Percentiles rank a stretch among this genome's conserved stretches.
Conservation (phyloP, 495 filamentous ascomycete genomes). For the Tetracladium marchalianum region DNA sequence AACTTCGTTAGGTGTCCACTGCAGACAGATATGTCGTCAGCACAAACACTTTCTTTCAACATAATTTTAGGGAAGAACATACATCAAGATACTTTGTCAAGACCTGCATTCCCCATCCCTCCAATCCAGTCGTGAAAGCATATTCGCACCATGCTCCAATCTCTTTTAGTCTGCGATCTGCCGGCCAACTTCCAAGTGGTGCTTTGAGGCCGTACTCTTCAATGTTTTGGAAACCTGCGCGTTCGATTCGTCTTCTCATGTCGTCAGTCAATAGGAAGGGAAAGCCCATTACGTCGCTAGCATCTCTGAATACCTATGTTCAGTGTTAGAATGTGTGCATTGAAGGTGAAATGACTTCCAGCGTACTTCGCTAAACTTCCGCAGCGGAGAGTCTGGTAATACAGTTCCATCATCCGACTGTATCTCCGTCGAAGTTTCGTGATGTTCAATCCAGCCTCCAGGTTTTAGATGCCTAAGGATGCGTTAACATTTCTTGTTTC, state of each 20-base stretch:
- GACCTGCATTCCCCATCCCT: constrained; percentile 18
- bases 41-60: too few relatives aligned
- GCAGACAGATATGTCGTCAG: neutral
- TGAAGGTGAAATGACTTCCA: constrained; percentile 12
- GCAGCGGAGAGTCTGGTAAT: constrained; percentile 1
- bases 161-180: constrained; percentile 32
- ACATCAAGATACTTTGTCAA: constrained; percentile 12
- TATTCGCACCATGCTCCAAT: constrained; percentile 32
- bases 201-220: constrained; percentile 19
- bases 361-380: constrained; percentile 6
- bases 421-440: constrained; percentile 28
- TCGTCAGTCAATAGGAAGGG: constrained; percentile 21
- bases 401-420: constrained; percentile 11
- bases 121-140: constrained; percentile 33
- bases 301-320: constrained; percentile 25
- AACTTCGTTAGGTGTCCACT: constrained; percentile 11
- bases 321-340: neutral
- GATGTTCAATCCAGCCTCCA: constrained; percentile 44
- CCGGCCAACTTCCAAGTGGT: constrained; percentile 34
- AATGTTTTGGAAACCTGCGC: constrained; percentile 27
- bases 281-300: constrained; percentile 30
- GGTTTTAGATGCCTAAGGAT: constrained; percentile 26
- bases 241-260: constrained; percentile 21
- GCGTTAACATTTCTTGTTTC: neutral
- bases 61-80: too few relatives aligned